A percentile compares a stretch with the other conserved stretches of the same genome.
Conservation (phyloP, 2,329 filamentous ascomycete species). For the Lachnum nothofagi region DNA sequence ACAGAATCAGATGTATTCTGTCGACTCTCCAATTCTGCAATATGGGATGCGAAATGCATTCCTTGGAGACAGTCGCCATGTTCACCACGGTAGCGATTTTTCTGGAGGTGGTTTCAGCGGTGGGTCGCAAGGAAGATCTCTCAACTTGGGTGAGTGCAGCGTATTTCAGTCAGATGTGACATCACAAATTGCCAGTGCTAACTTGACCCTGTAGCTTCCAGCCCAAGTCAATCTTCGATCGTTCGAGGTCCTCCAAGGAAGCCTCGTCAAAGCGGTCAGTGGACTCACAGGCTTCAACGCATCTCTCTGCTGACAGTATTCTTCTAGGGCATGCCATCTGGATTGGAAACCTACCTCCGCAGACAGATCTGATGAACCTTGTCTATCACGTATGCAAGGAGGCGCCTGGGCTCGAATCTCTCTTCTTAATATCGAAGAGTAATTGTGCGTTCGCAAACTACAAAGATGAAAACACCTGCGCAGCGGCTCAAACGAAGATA, state of each 20-base stretch:
- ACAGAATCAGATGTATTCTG: conserved; percentile 23
- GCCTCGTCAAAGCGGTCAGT: conserved; percentile 57
- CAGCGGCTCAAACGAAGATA: conserved; percentile 72
- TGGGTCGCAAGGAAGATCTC: conserved; percentile 12
- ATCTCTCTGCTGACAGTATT: conserved; percentile 33
- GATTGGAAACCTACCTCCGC: conserved; percentile 89
- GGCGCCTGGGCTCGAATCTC: conserved; percentile 69
- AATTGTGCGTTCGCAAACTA: conserved; percentile 98
- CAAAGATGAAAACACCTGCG: conserved; percentile 70
- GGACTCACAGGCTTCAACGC: not conserved
- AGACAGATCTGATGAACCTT: conserved; percentile 74
- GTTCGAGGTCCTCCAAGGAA: conserved; percentile 52
- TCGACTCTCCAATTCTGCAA: conserved; percentile 11
- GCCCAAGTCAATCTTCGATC: conserved; percentile 36
- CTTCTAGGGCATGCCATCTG: conserved; percentile 82
- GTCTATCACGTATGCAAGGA: conserved; percentile 87
- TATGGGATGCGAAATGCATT: conserved; percentile 19
- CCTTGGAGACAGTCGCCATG: conserved; percentile 19
- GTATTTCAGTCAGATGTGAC: not conserved
- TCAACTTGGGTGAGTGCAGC: conserved; percentile 28
- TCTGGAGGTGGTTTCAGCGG: conserved; percentile 5
- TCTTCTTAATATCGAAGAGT: conserved; percentile 93
- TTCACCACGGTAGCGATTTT: conserved; percentile 15
- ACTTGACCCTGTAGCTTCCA: conserved; percentile 26
- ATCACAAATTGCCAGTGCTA: not conserved